phyloP scores from a whole-genome alignment of 176 grass and related monocot species.

The Oryza officinalis region DNA sequence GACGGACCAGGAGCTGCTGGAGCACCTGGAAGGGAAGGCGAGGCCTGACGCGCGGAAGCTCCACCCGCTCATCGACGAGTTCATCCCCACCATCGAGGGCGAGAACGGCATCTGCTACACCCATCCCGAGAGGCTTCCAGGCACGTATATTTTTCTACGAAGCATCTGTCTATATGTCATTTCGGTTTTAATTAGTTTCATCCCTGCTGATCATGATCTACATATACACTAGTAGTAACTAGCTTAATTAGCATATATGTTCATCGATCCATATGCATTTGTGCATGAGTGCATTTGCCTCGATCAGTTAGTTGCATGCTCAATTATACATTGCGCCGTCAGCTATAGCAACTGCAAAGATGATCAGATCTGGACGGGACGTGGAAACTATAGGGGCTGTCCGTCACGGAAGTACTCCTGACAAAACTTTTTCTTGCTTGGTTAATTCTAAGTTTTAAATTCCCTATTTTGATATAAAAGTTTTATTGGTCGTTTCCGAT shows the following conservation, averaged over 20 bases:
- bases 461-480: neutral
- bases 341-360: slow-evolving; percentile 10
- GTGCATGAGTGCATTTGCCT: neutral
- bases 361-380: slow-evolving; percentile 36
- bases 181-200: neutral
- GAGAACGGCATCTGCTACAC: slow-evolving; percentile 99
- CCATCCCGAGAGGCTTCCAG: slow-evolving; percentile 93
- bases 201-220: neutral
- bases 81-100: slow-evolving; percentile 96
- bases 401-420: slow-evolving; percentile 6
- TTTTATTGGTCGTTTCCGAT: slow-evolving; percentile 31
- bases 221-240: neutral
- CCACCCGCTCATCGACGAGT: slow-evolving; percentile 94
- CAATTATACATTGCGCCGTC: slow-evolving; percentile 8
- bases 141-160: slow-evolving; percentile 29
- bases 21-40: slow-evolving; percentile 94
- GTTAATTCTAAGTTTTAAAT: slow-evolving; percentile 4
- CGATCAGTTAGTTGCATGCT: slow-evolving; percentile 12
- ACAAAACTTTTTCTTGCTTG: neutral
- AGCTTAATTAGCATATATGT: neutral
- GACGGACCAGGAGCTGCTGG: slow-evolving; percentile 89
- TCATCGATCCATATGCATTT: neutral
- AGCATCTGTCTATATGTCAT: neutral
- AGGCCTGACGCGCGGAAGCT: slow-evolving; percentile 67
- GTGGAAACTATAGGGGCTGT: slow-evolving; percentile 28